Evolutionary conservation across 225 moss, liverwort and hornwort species (phyloP), one percentile per base, ranked within the genome.

Genomic region (Physcomitrium patens): DNA sequence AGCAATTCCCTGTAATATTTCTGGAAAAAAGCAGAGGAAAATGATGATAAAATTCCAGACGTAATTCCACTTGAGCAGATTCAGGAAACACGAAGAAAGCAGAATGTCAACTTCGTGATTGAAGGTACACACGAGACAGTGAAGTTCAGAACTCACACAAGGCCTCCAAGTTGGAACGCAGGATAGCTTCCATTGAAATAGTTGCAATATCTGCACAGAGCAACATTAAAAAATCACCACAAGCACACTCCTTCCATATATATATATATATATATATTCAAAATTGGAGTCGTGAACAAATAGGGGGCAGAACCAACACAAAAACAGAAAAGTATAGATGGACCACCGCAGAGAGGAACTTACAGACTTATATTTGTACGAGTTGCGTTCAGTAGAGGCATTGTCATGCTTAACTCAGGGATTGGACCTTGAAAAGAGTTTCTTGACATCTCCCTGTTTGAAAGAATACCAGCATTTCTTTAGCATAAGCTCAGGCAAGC

Each of bases 111-210:
- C 10, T 13, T 37, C 2, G 4, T 37, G 2, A 37, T 4, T 37
- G 31, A 56, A 22, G 19, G 27, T 20, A 45, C 31, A 23, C 12
- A 23, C 31, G 27, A 41, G 43, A 59, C 12, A 49, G 60, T 14
- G 17, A 9, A 11, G 18, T 12, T 58, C 15, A 48, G 66, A 55
- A 54, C 79, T 79, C 70, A 87, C 87, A 87, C 81, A 50, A 79
- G 65, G 56, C 61, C 74, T 64, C 76, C 81, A 19, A 84, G 79
- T 37, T 76, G 67, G 7, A 76, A 81, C 17, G 52, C 44, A 60
- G 87, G 87, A 37, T 50, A 87, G 59, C 84, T 87, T 60, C 87
- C 87, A 71, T 87, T 82, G 64, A 87, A 87, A 68, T 76, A 87
- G 58, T 87, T 87, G 79, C 87, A 87, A 44, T 81, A 81, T 41